Evolutionary conservation across 148 eudicot species (phyloP).

Genomic region (Talinum fruticosum): DNA sequence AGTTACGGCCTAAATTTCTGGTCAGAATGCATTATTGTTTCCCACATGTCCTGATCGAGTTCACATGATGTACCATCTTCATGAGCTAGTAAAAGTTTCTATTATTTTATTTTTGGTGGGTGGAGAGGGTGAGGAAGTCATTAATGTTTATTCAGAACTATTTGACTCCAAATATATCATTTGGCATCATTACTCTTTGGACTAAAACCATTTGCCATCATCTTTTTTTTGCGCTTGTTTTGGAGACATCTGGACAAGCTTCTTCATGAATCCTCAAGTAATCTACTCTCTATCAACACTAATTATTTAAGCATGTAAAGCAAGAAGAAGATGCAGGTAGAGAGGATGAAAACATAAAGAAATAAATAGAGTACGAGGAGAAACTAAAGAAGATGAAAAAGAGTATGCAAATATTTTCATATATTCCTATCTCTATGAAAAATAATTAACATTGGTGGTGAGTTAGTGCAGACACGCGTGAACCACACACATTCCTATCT

Average conservation of each 20-base stretch:
- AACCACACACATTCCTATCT: too few relatives aligned
- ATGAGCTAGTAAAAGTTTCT: background rate
- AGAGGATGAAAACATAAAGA: background rate
- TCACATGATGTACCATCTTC: background rate
- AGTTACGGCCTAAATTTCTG: background rate
- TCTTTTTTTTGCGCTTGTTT: background rate
- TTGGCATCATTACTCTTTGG: background rate
- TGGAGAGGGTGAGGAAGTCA: background rate
- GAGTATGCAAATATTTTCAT: too few relatives aligned
- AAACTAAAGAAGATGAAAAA: too few relatives aligned
- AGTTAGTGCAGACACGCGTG: too few relatives aligned
- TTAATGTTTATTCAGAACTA: background rate
- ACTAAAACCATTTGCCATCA: background rate
- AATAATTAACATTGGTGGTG: too few relatives aligned
- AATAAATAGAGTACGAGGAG: background rate
- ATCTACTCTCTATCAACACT: background rate
- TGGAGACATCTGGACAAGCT: background rate
- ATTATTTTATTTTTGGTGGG: background rate
- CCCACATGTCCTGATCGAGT: background rate
- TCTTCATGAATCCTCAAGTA: background rate
- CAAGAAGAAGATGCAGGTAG: too few relatives aligned
- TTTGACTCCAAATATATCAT: background rate
- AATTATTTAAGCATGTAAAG: too few relatives aligned
- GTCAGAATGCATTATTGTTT: background rate
- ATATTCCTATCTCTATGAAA: too few relatives aligned